Evolutionary conservation across 2,329 filamentous ascomycete species (phyloP).

Genomic region (Colletotrichum spinosum): DNA sequence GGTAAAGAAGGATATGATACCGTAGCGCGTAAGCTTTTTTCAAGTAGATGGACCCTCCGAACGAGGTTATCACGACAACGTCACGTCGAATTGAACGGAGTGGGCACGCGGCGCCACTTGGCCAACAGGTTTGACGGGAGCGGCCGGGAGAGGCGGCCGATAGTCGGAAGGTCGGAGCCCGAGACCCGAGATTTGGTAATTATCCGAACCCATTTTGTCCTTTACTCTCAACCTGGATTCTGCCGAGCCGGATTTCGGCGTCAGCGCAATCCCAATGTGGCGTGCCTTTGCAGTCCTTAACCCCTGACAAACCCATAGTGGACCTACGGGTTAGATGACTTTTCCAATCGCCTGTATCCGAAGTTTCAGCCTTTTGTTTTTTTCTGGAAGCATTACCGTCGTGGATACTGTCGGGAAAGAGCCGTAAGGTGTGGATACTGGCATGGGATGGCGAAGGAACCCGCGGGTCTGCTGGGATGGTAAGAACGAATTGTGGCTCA

Average conservation of each 20-base stretch:
- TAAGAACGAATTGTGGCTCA: neutral
- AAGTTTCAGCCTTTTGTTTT: conserved; percentile 10
- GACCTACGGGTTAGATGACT: conserved; percentile 3
- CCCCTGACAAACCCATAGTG: neutral
- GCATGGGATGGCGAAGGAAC: neutral
- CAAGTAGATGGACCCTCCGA: too few species aligned
- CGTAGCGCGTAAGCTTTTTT: too few species aligned
- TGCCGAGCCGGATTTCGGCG: conserved; percentile 28
- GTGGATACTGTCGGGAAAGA: conserved; percentile 11
- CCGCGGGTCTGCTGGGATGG: neutral
- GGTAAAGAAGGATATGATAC: too few species aligned
- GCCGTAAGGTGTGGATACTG: conserved; percentile 15
- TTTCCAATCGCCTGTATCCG: neutral
- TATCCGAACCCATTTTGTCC: neutral
- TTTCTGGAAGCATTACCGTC: conserved; percentile 22
- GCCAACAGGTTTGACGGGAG: neutral
- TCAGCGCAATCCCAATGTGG: neutral
- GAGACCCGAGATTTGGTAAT: neutral
- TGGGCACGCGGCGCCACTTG: conserved; percentile 20
- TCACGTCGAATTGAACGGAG: neutral
- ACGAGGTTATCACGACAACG: conserved; percentile 5
- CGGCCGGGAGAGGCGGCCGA: neutral
- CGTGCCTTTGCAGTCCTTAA: neutral
- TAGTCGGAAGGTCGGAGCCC: neutral
- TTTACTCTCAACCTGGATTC: neutral